phyloP scores from a whole-genome alignment of 129 eudicot species.

The Ambrosia trifida region DNA sequence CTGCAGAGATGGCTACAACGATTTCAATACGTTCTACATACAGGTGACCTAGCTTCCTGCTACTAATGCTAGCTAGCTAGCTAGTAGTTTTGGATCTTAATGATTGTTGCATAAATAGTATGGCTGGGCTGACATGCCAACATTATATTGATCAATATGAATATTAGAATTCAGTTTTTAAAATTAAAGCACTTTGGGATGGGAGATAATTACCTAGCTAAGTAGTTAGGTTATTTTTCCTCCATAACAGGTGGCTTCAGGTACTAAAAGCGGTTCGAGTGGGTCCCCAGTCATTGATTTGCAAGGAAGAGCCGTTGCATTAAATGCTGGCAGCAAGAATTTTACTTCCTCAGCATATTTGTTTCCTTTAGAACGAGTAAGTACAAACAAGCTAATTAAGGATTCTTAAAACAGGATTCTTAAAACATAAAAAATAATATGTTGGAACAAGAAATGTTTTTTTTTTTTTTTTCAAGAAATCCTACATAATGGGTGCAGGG shows the following conservation, averaged over 20 bases:
- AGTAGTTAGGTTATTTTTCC: background rate
- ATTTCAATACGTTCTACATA: constrained; percentile 98
- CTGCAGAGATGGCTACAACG: constrained; percentile 98
- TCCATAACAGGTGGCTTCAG: constrained; percentile 84
- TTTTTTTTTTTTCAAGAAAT: background rate
- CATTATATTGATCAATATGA: background rate
- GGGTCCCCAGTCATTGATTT: constrained; percentile 98
- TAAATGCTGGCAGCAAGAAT: constrained; percentile 95
- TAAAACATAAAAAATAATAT: background rate
- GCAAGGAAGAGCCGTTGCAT: constrained; percentile 95
- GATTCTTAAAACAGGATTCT: too few species aligned
- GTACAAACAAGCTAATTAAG: constrained; percentile 23
- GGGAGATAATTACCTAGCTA: too few species aligned
- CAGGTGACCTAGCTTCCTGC: constrained; percentile 48
- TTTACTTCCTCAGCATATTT: constrained; percentile 81
- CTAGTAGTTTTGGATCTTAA: constrained; percentile 15
- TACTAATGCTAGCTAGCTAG: background rate
- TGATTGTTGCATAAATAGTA: background rate
- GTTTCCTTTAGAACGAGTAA: constrained; percentile 88
- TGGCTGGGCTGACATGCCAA: background rate
- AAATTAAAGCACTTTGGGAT: background rate
- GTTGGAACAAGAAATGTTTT: constrained; percentile 2
- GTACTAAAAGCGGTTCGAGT: constrained; percentile 99
- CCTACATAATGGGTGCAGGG: background rate
- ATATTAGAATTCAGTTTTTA: background rate